Percentiles rank a stretch among this genome's conserved stretches.
These are phyloP conservation scores for Fusarium sp. DNA, from an alignment of 2,329 filamentous ascomycete genomes.

Conservation along the genomic window DNA sequence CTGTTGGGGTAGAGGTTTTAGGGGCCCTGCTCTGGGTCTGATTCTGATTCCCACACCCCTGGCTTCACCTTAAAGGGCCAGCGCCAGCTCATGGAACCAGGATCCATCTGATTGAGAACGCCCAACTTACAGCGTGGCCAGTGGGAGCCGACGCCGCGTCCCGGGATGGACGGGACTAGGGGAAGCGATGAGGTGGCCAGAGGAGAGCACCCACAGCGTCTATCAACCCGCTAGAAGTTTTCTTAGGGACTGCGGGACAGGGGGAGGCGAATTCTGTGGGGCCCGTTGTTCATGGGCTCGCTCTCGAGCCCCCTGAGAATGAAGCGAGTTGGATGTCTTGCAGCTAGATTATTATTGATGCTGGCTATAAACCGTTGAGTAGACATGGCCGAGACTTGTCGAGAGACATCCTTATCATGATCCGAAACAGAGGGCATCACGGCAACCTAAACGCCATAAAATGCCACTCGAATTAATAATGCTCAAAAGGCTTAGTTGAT, in stretches of 20 bases:
- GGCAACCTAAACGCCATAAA: conserved; percentile 21
- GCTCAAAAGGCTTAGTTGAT: conserved; percentile 9
- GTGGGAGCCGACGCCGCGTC: conserved; percentile 39
- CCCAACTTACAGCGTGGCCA: conserved; percentile 33
- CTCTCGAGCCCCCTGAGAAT: not conserved
- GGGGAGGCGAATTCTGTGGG: conserved; percentile 24
- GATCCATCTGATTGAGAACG: conserved; percentile 17
- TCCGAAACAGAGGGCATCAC: conserved; percentile 5
- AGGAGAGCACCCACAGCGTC: conserved; percentile 9
- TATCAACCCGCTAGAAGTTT: conserved; percentile 32
- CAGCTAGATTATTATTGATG: not conserved
- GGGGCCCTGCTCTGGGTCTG: not conserved
- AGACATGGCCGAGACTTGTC: conserved; percentile 14
- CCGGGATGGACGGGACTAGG: conserved; percentile 37
- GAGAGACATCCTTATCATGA: not conserved
- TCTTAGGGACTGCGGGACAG: conserved; percentile 33
- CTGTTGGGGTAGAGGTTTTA: conserved; percentile 22
- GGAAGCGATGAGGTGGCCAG: conserved; percentile 19
- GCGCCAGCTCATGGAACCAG: conserved; percentile 27
- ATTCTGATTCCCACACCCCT: not conserved
- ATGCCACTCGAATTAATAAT: conserved; percentile 1
- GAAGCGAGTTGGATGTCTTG: not conserved
- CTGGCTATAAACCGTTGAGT: conserved; percentile 9
- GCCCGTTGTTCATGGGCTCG: conserved; percentile 1
- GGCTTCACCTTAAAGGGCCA: not conserved